Base-by-base conservation (phyloP, 140 eudicot genomes). In the Bidens hawaiensis region DNA sequence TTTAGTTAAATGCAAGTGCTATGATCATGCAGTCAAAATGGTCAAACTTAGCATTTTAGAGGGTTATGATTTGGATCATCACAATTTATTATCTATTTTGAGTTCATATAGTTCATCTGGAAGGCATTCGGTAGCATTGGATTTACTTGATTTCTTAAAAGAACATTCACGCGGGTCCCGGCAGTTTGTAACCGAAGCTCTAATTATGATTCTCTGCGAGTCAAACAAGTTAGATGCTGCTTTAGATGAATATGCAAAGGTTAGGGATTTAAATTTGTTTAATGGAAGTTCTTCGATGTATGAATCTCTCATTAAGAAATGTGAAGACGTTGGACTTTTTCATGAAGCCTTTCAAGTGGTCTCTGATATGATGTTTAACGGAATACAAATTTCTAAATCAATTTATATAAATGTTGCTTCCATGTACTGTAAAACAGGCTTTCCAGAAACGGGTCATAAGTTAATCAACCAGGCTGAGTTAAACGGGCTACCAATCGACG, bases 391-490 rank as follows among this genome's bases (percentile, higher is more conserved):
- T 70, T 83, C 99, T 2, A 62, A 69, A 48, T 69, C 73, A 12
- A 62, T 79, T 18, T 85, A 75, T 17, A 70, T 69, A 12, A 76
- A 27, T 27, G 77, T 93, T 71, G 76, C 81, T 19, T 57, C 50
- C 10, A 60, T 81, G 59, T 93, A 88, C 72, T 88, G 95, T 75
- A 75, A 69, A 69, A 69, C 83, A 79, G 95, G 82, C 24, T 82
- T 88, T 64, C 99, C 99, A 1, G 96, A 93, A 62, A 93, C 95
- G 1, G 96, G 84, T 52, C 85, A 85, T 48, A 34, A 64, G 69
- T 68, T 93, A 67, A 21, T 88, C 47, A 78, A 78, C 51, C 85
- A 75, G 34, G 93, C 84, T 3, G 85, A 81, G 47, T 25, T 67
- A 60, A 75, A 82, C 12, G 86, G 88, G 14, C 26, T 70, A 45